Conservation (phyloP, 2,329 filamentous ascomycete genomes). For the Paradendryphiella salina region DNA sequence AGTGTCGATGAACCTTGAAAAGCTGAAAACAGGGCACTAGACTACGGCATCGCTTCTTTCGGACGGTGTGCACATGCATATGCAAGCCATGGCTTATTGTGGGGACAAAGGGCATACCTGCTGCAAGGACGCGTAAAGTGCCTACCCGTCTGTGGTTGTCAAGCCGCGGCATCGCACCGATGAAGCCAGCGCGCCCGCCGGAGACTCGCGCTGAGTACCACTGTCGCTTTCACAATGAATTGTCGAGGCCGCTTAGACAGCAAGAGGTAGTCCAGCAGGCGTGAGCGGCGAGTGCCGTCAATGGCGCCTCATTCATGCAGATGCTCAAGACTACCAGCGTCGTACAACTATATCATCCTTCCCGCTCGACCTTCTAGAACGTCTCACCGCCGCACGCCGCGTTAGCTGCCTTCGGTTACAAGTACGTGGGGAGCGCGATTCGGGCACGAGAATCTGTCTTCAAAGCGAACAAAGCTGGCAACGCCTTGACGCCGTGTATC, state of each 20-base stretch:
- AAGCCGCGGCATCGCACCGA: conserved; percentile 1
- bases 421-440: conserved; percentile 1
- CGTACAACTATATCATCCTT: conserved; percentile 2
- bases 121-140: conserved; percentile 15
- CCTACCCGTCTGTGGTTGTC: background rate
- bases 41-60: background rate
- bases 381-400: conserved; percentile 13
- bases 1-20: background rate
- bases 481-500: conserved; percentile 4
- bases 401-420: conserved; percentile 9
- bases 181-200: background rate
- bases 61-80: conserved; percentile 2
- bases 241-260: background rate
- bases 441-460: background rate
- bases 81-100: conserved; percentile 10
- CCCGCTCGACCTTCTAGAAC: conserved; percentile 14
- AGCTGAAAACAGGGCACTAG: background rate
- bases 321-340: conserved; percentile 1
- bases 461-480: background rate
- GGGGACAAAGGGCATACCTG: conserved; percentile 4
- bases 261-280: background rate
- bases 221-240: too few species aligned
- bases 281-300: background rate
- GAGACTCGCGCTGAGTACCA: too few species aligned
- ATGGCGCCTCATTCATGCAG: background rate